A percentile compares a stretch with the other conserved stretches of the same genome.
phyloP scores from a whole-genome alignment of 805 yeast species.

The Zygoascus ofunaensis region DNA sequence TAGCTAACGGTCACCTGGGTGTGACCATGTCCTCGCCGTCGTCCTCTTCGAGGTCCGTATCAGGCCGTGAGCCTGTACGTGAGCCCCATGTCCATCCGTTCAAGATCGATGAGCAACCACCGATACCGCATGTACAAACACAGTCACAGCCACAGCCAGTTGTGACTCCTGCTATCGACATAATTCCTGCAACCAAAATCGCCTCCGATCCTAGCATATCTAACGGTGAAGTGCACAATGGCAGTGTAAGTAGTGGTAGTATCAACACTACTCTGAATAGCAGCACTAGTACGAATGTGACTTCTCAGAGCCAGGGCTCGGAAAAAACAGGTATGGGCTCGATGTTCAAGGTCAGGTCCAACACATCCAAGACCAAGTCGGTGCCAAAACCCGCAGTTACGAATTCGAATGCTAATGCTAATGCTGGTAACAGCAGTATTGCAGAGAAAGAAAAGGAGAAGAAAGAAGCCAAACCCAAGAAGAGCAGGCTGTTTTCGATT shows the following conservation, averaged over 20 bases:
- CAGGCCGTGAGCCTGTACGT: neutral
- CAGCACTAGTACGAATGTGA: neutral
- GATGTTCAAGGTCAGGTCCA: neutral
- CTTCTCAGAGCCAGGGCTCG: neutral
- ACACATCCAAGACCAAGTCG: neutral
- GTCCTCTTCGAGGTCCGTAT: neutral
- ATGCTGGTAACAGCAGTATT: too few species aligned
- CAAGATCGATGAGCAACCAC: neutral
- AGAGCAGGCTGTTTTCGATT: neutral
- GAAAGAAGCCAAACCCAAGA: neutral
- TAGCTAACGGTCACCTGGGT: neutral
- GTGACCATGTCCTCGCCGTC: neutral
- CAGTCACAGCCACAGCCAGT: neutral
- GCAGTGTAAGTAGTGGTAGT: neutral
- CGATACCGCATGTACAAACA: neutral
- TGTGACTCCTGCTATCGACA: neutral
- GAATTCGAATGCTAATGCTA: too few species aligned
- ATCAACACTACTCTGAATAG: slow-evolving; percentile 1
- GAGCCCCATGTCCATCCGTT: neutral
- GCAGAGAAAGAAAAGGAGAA: slow-evolving; percentile 3
- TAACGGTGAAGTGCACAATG: neutral
- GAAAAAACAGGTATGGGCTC: neutral
- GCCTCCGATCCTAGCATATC: neutral
- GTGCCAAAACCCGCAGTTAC: neutral
- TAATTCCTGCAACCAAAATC: neutral